These are phyloP conservation scores for Verticillium isaacii DNA, from an alignment of 2,329 filamentous ascomycete genomes.

Conservation along the genomic window DNA sequence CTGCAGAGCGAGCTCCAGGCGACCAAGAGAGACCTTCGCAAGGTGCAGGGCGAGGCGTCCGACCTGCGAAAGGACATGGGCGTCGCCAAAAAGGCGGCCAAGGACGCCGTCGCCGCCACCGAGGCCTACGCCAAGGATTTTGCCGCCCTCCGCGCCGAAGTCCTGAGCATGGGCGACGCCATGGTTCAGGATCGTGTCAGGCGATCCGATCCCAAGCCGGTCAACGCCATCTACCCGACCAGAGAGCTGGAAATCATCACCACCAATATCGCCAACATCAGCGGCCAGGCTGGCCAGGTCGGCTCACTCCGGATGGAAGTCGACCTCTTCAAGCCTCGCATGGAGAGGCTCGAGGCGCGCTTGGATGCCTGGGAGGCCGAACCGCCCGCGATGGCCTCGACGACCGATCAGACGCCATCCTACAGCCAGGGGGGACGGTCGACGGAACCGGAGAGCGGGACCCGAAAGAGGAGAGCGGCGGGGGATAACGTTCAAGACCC, in stretches of 20 bases:
- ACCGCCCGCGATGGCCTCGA: too few species aligned
- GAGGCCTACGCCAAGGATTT: slow-evolving; percentile 25
- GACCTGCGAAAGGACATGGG: slow-evolving; percentile 17
- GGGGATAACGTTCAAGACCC: not conserved
- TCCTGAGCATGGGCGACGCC: slow-evolving; percentile 24
- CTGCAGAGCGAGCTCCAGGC: slow-evolving; percentile 17
- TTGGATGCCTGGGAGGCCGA: not conserved
- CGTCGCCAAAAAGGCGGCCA: slow-evolving; percentile 16
- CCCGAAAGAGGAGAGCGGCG: not conserved
- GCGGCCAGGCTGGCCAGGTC: slow-evolving; percentile 30
- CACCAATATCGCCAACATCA: slow-evolving; percentile 31
- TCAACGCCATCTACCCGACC: slow-evolving; percentile 6
- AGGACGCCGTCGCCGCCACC: slow-evolving; percentile 16
- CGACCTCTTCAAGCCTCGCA: slow-evolving; percentile 30
- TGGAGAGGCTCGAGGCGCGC: slow-evolving; percentile 28
- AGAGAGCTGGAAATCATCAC: slow-evolving; percentile 34
- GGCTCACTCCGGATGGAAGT: slow-evolving; percentile 37
- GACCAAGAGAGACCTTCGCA: slow-evolving; percentile 17
- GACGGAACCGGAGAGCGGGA: not conserved
- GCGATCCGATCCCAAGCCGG: slow-evolving; percentile 1
- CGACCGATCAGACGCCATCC: not conserved
- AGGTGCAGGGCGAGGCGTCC: slow-evolving; percentile 17
- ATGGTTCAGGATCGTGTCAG: slow-evolving; percentile 19
- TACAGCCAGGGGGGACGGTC: not conserved
- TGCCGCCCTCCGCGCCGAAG: slow-evolving; percentile 23